Base-by-base conservation (phyloP, 2,329 filamentous ascomycete species). In the Stagonosporopsis rhizophila region DNA sequence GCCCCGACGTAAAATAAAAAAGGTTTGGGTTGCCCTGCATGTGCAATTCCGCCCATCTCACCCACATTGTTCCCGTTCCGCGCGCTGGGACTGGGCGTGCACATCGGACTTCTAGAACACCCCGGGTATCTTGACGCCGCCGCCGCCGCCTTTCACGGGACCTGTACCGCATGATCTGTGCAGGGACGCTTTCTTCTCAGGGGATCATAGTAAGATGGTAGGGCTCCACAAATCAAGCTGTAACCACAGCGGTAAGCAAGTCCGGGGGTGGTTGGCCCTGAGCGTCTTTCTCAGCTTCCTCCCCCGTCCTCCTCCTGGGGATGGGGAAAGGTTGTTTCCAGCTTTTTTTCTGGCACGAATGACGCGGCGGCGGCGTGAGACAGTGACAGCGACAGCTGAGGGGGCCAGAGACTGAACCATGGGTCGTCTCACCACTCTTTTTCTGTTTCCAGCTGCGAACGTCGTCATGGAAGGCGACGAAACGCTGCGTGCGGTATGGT, bases 21-120 rank as follows among this genome's bases (percentile, higher is more conserved):
- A 12, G 12, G 27, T n/a, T n/a, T n/a, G n/a, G n/a, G 35, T 50
- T 46, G 34, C 46, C 53, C 53, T 56, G 53, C 53, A 56, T 51
- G 23, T 30, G 28, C 28, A 11, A 30, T 30, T 11, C 22, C 30
- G 41, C 30, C 30, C 41, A 47, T 38, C 32, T 53, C 51, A 42
- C 25, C 42, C 38, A 27, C 38, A 50, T 39, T 44, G n/a, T n/a
- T 20, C 41, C 37, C 30, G 23, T 32, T 7, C 45, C 22, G n/a
- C n/a, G n/a, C n/a, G n/a, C n/a, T n/a, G n/a, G n/a, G n/a, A n/a
- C n/a, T n/a, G n/a, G n/a, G 38, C 7, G 44, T 40, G 30, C 41
- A 34, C 35, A 23, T n/a, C 17, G 35, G 17, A 30, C 37, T 56
- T 47, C 42, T 52, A 51, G 53, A 56, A 52, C 42, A 5, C 28